Percentiles rank a stretch among this genome's conserved stretches.
These are phyloP conservation scores for Phylloporus sp. DNA, from an alignment of 768 basidiomycete genomes.

Conservation along the genomic window DNA sequence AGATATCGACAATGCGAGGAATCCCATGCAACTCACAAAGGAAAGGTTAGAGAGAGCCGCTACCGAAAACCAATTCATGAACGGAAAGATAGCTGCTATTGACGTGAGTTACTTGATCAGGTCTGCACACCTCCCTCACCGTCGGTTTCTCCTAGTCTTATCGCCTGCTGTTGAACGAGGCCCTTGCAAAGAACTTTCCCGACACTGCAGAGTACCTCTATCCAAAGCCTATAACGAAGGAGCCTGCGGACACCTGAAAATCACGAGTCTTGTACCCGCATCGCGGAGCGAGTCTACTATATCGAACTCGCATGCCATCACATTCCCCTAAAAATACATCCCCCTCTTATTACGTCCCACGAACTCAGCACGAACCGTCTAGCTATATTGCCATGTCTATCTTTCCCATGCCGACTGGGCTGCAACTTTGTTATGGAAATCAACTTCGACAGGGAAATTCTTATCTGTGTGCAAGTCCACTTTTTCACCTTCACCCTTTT, in stretches of 20 bases:
- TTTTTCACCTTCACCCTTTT: constrained; percentile 13
- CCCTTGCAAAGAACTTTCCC: constrained; percentile 66
- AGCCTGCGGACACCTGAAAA: constrained; percentile 9
- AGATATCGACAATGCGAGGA: constrained; percentile 75
- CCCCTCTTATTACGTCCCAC: constrained; percentile 6
- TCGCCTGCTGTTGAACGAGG: constrained; percentile 60
- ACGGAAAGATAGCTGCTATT: constrained; percentile 78
- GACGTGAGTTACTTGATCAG: constrained; percentile 42
- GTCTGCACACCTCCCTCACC: constrained; percentile 1
- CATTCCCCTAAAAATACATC: not conserved
- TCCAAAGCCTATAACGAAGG: constrained; percentile 9
- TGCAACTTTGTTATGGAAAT: constrained; percentile 12
- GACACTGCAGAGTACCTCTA: constrained; percentile 36
- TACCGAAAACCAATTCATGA: constrained; percentile 89
- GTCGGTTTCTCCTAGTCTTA: constrained; percentile 50
- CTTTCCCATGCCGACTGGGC: constrained; percentile 2
- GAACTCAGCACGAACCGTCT: not conserved
- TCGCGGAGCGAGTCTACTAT: not conserved
- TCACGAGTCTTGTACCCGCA: not conserved
- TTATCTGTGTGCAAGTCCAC: constrained; percentile 19
- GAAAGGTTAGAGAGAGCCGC: constrained; percentile 79
- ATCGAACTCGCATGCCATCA: not conserved
- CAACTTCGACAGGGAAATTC: constrained; percentile 9
- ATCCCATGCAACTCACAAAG: constrained; percentile 77
- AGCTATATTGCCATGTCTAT: not conserved